phyloP scores from a whole-genome alignment of 2,329 filamentous ascomycete genomes.

The Coleophoma crateriformis region DNA sequence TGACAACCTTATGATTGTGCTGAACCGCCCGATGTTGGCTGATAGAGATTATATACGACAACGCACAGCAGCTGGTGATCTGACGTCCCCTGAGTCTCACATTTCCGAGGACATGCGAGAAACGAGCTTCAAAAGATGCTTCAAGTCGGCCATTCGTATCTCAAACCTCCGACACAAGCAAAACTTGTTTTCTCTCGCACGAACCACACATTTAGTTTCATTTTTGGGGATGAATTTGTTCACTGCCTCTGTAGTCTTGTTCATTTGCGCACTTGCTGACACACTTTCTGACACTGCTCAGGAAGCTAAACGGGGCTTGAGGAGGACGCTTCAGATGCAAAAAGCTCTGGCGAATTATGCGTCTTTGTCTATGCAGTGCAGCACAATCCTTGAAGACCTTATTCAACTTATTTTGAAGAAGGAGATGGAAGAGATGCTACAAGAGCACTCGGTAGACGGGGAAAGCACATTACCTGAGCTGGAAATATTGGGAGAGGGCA shows the following conservation, averaged over 20 bases:
- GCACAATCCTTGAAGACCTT: constrained; percentile 18
- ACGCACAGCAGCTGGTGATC: constrained; percentile 2
- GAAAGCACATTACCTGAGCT: not conserved
- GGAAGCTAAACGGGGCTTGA: constrained; percentile 34
- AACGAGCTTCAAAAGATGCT: constrained; percentile 25
- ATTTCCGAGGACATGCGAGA: constrained; percentile 5
- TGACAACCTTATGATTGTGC: constrained; percentile 35
- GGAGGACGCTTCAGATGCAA: constrained; percentile 34
- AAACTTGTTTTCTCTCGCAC: constrained; percentile 30
- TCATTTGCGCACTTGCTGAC: constrained; percentile 34
- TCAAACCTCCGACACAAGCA: constrained; percentile 29
- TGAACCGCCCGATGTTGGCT: constrained; percentile 36
- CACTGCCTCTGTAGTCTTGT: constrained; percentile 36
- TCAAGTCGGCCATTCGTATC: constrained; percentile 32
- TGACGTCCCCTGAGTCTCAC: constrained; percentile 6
- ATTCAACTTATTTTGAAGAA: constrained; percentile 6
- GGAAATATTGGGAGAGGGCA: not conserved
- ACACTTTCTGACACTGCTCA: constrained; percentile 36
- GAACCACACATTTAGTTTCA: constrained; percentile 35
- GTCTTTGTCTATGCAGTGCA: constrained; percentile 29
- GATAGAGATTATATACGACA: constrained; percentile 18
- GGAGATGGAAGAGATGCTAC: constrained; percentile 8
- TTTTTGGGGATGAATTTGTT: constrained; percentile 40
- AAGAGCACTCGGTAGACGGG: not conserved
- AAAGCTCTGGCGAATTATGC: constrained; percentile 28